phyloP scores from a whole-genome alignment of 2,329 filamentous ascomycete species.

The Microcera coccophila region DNA sequence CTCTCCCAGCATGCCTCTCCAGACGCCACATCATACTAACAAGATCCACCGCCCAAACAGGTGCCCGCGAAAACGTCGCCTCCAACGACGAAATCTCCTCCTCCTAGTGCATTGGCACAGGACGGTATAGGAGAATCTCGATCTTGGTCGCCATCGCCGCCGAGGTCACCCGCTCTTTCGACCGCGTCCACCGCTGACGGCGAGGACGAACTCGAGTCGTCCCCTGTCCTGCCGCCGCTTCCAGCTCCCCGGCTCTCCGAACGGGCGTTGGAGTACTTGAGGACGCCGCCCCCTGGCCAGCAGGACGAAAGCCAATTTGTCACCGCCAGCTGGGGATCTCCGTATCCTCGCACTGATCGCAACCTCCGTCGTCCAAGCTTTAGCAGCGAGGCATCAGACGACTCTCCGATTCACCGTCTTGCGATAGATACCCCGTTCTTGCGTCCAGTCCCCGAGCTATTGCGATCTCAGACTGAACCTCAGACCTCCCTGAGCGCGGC shows the following conservation, averaged over 20 bases:
- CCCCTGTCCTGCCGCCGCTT: conserved; percentile 56
- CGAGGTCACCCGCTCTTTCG: conserved; percentile 55
- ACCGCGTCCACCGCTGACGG: conserved; percentile 59
- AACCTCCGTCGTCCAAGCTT: conserved; percentile 49
- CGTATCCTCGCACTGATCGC: conserved; percentile 67
- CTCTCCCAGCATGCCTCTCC: conserved; percentile 7
- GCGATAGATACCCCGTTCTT: conserved; percentile 61
- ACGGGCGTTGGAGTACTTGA: conserved; percentile 51
- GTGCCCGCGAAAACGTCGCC: conserved; percentile 54
- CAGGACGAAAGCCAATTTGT: conserved; percentile 45
- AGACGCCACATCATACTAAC: conserved; percentile 28
- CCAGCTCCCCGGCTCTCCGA: conserved; percentile 56
- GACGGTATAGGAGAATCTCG: conserved; percentile 45
- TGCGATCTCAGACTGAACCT: conserved; percentile 29
- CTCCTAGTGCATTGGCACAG: conserved; percentile 60
- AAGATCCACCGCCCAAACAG: conserved; percentile 24
- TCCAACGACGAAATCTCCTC: conserved; percentile 45
- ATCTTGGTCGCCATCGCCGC: conserved; percentile 37
- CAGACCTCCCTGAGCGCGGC: conserved; percentile 46
- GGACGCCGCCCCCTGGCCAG: conserved; percentile 44
- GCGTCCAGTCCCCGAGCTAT: conserved; percentile 49
- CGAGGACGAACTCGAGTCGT: conserved; percentile 51
- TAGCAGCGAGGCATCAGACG: conserved; percentile 58
- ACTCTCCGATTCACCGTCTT: conserved; percentile 58
- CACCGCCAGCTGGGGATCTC: conserved; percentile 88